Evolutionary conservation across 164 flowering plant species (phyloP).

Genomic region (Cinnamomum chago): DNA sequence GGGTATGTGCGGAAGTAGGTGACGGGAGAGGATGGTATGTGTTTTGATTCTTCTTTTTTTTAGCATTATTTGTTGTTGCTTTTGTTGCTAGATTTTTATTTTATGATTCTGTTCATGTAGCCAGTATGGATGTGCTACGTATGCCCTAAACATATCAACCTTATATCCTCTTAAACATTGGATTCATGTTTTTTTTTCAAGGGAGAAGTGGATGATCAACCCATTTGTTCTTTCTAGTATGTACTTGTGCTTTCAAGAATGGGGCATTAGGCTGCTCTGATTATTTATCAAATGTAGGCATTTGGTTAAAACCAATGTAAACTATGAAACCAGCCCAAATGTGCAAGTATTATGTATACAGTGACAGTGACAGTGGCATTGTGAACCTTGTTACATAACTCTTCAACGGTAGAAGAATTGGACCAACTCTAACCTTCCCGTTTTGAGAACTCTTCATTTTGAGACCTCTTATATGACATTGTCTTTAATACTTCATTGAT

Average conservation of each 20-base stretch:
- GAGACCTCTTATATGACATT: not conserved
- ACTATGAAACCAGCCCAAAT: no score
- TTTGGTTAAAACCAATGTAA: no score
- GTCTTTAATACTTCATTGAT: not conserved
- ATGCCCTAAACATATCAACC: not conserved
- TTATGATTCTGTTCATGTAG: not conserved
- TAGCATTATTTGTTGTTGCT: no score
- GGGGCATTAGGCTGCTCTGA: no score
- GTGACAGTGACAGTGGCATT: not conserved
- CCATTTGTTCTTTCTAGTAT: no score
- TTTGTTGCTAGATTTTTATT: not conserved
- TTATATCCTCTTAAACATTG: not conserved
- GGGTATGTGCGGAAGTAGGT: not conserved
- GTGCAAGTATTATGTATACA: not conserved
- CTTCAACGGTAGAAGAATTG: not conserved
- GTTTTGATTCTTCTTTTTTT: not conserved
- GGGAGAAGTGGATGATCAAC: no score
- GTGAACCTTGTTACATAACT: not conserved
- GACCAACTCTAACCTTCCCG: not conserved
- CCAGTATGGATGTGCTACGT: not conserved
- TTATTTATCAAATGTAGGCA: no score
- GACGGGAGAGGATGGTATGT: slow-evolving; percentile 1
- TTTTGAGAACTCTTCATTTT: not conserved
- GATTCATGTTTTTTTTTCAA: no score
- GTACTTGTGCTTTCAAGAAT: no score